Conservation (phyloP, 1,139 yeast genomes). For the Magnusiomyces paraingens region DNA sequence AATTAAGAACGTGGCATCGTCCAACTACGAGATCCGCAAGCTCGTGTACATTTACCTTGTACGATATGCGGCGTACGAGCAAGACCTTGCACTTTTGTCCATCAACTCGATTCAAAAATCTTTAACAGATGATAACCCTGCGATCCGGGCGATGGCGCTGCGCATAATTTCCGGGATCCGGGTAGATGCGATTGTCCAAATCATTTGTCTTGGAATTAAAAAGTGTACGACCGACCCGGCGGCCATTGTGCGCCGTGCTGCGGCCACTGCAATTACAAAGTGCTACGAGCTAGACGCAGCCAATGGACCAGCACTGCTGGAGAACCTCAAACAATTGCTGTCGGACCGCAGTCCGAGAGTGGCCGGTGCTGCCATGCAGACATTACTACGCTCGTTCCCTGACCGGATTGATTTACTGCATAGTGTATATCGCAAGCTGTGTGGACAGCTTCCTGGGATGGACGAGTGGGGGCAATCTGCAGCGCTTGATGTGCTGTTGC, state of each 20-base stretch:
- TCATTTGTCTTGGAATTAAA: slow-evolving; percentile 65
- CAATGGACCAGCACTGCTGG: slow-evolving; percentile 42
- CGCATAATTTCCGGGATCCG: slow-evolving; percentile 75
- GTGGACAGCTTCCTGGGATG: slow-evolving; percentile 47
- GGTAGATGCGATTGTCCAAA: slow-evolving; percentile 74
- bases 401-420: slow-evolving; percentile 63
- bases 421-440: slow-evolving; percentile 57
- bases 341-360: slow-evolving; percentile 63
- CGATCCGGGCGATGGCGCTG: slow-evolving; percentile 64
- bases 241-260: slow-evolving; percentile 69
- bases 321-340: slow-evolving; percentile 47
- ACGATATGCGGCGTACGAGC: slow-evolving; percentile 77
- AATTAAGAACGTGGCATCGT: slow-evolving; percentile 76
- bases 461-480: slow-evolving; percentile 74
- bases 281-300: slow-evolving; percentile 44
- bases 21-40: slow-evolving; percentile 61
- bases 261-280: slow-evolving; percentile 72
- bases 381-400: slow-evolving; percentile 50
- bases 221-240: slow-evolving; percentile 66
- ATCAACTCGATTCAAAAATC: slow-evolving; percentile 89
- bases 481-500: slow-evolving; percentile 55
- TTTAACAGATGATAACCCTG: slow-evolving; percentile 61
- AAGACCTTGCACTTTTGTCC: slow-evolving; percentile 79
- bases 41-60: slow-evolving; percentile 73
- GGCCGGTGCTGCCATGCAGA: slow-evolving; percentile 59